Base-by-base conservation (phyloP, 2,329 filamentous ascomycete species). In the Rugonectria rugulosa region DNA sequence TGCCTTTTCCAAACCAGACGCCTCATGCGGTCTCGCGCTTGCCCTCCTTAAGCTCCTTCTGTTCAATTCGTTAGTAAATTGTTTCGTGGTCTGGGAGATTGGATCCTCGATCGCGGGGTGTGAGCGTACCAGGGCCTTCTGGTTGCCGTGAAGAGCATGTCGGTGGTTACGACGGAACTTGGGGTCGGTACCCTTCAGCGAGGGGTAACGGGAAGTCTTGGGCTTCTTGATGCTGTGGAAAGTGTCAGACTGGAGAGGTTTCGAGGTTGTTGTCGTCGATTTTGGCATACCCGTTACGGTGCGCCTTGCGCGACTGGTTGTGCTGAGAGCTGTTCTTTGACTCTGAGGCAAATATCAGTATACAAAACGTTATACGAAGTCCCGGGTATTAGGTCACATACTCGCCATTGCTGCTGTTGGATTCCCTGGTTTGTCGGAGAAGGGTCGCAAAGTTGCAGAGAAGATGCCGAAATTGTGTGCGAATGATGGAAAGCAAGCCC, bases 271-370 rank as follows among this genome's bases (percentile, higher is more conserved):
- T 8, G 19, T 37, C 32, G 34, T 43, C 20, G 24, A 40, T 24
- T 42, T 57, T 41, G 64, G 83, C 89, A 73, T 89, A 97, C 94
- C 95, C 95, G 87, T 99, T 99, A 79, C 90, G 89, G 89, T 99
- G 95, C 83, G 92, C 93, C 91, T 99, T 99, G 86, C 90, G 90
- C 80, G 87, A 88, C 88, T 95, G 90, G 84, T 97, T 97, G 85
- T 97, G 92, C 87, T 98, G 94, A 75, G 94, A 97, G 84, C 92
- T 96, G 89, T 98, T 98, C 92, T 98, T 98, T 75, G 95, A 98
- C 88, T 98, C 93, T 97, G 78, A 56, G 32, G 45, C 61, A 40
- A 23, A 43, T 38, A 59, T 68, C 59, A 68, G 66, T 56, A 32
- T 55, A 32, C 32, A 53, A 43, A 24, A 20, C 9, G 4, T 23